A percentile compares a stretch with the other conserved stretches of the same genome.
phyloP scores from a whole-genome alignment of 208 protist species.

The Porcisia hertigi region DNA sequence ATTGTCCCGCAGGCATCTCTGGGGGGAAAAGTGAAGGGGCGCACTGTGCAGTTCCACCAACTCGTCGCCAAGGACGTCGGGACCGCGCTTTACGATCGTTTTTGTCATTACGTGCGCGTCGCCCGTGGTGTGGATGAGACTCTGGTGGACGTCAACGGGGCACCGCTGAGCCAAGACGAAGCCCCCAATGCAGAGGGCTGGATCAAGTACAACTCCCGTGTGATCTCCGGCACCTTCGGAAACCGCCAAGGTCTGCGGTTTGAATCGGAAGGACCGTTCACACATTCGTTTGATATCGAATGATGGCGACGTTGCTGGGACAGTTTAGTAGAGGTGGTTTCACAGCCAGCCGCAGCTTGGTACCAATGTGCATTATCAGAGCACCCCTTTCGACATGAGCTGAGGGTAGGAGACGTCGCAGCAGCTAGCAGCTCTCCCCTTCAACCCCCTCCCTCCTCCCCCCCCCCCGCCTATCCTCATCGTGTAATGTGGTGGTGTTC shows the following conservation, averaged over 20 bases:
- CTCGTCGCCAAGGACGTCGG: conserved; percentile 66
- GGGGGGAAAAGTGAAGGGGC: conserved; percentile 81
- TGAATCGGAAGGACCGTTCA: conserved; percentile 82
- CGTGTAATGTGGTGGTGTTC: not conserved
- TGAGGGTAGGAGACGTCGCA: not conserved
- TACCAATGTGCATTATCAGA: not conserved
- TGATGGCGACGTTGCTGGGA: not conserved
- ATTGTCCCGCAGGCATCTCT: conserved; percentile 88
- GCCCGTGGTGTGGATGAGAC: conserved; percentile 51
- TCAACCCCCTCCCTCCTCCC: not conserved
- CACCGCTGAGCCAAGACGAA: conserved; percentile 19
- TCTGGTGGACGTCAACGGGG: conserved; percentile 56
- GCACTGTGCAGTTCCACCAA: conserved; percentile 81
- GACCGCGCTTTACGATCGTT: conserved; percentile 52
- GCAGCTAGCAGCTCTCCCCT: not conserved
- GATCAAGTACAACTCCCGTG: conserved; percentile 48
- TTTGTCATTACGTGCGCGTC: conserved; percentile 60
- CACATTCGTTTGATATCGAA: conserved; percentile 82
- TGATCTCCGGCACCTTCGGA: conserved; percentile 82
- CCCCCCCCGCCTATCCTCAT: not conserved
- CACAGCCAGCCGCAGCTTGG: not conserved
- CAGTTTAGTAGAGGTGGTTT: conserved; percentile 1
- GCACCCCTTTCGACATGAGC: not conserved
- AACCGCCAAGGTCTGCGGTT: conserved; percentile 79
- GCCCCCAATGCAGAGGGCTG: conserved; percentile 26